Evolutionary conservation across 169 alveolate genomes (phyloP).

Genomic region (Prorocentrum cordatum): DNA sequence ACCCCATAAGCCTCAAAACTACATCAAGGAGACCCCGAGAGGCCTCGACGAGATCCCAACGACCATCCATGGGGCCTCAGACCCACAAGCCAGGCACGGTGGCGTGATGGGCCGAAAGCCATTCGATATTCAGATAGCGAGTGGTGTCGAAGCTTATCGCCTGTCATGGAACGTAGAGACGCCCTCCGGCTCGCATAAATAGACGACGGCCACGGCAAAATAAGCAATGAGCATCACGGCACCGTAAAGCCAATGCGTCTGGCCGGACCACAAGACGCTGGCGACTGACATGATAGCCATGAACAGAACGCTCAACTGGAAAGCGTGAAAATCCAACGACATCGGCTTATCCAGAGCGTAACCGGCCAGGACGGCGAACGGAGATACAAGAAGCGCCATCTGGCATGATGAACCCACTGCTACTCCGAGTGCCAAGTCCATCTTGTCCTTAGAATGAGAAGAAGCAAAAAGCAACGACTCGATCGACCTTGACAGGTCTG

Average conservation of each 20-base stretch:
- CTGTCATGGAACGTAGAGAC: too few species aligned
- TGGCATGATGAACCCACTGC: conserved; percentile 80
- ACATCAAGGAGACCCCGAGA: too few species aligned
- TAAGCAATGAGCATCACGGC: conserved; percentile 75
- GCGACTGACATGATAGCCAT: conserved; percentile 70
- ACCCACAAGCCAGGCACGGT: too few species aligned
- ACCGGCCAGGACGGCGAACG: conserved; percentile 75
- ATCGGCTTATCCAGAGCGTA: conserved; percentile 76
- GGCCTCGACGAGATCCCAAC: too few species aligned
- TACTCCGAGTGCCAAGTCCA: conserved; percentile 23
- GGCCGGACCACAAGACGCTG: conserved; percentile 78
- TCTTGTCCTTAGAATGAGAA: too few species aligned
- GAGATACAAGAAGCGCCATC: conserved; percentile 75
- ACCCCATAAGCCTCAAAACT: too few species aligned
- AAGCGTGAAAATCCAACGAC: conserved; percentile 78
- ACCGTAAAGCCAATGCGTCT: conserved; percentile 79
- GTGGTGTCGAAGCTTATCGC: too few species aligned
- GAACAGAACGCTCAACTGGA: conserved; percentile 74
- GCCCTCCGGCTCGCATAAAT: conserved; percentile 71
- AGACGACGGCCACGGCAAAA: conserved; percentile 76
- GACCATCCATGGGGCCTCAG: too few species aligned
- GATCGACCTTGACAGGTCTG: too few species aligned
- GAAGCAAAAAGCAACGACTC: too few species aligned
- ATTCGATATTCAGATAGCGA: too few species aligned
- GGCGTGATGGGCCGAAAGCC: too few species aligned